Conservation (phyloP, 2,329 filamentous ascomycete genomes). For the Lachnellula arida region DNA sequence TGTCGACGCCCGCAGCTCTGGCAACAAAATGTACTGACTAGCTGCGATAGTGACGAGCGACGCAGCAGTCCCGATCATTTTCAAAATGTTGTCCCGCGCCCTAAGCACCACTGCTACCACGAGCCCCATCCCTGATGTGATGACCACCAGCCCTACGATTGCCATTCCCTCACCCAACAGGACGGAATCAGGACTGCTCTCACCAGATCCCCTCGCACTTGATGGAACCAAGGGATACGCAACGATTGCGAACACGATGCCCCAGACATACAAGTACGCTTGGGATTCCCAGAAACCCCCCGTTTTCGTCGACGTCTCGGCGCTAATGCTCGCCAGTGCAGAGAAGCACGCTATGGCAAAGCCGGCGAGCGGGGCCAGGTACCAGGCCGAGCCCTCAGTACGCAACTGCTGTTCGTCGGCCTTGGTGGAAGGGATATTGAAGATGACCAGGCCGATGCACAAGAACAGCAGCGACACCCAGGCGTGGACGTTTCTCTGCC, state of each 20-base stretch:
- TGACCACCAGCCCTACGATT: not conserved
- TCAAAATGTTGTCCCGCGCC: slow-evolving; percentile 20
- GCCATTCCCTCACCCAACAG: not conserved
- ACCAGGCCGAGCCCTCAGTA: slow-evolving; percentile 10
- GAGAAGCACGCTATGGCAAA: slow-evolving; percentile 18
- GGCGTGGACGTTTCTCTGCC: slow-evolving; percentile 14
- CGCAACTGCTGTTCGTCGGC: not conserved
- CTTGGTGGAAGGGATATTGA: slow-evolving; percentile 15
- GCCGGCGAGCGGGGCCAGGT: slow-evolving; percentile 17
- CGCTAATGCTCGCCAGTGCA: slow-evolving; percentile 20
- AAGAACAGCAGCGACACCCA: slow-evolving; percentile 18
- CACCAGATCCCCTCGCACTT: not conserved
- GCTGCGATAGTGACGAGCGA: slow-evolving; percentile 17
- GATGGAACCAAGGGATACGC: slow-evolving; percentile 4
- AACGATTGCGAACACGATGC: slow-evolving; percentile 12
- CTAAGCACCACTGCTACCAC: slow-evolving; percentile 18
- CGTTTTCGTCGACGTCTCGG: slow-evolving; percentile 21
- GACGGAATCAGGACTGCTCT: not conserved
- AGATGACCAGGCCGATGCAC: slow-evolving; percentile 19
- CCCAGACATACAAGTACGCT: slow-evolving; percentile 20
- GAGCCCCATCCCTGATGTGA: slow-evolving; percentile 10
- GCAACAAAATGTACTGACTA: slow-evolving; percentile 18
- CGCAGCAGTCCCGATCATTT: slow-evolving; percentile 19
- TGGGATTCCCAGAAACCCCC: slow-evolving; percentile 22
- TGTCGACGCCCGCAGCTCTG: slow-evolving; percentile 8